Base-by-base conservation (phyloP, 2,329 filamentous ascomycete genomes). In the Thermomyces lanuginosus region DNA sequence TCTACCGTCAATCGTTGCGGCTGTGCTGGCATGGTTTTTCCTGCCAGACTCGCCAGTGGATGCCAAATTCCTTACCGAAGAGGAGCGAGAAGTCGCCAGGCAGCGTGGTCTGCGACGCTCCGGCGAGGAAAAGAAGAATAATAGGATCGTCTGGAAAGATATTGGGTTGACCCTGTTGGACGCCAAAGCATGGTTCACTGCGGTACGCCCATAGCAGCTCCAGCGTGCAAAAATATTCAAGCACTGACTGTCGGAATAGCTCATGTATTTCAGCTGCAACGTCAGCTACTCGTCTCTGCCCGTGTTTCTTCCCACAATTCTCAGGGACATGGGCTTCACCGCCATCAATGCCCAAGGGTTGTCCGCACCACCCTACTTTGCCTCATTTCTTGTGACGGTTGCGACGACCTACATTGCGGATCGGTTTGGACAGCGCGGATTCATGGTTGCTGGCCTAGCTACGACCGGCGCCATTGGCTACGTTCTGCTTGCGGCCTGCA, bases 361-460 rank as follows among this genome's bases (percentile, higher is more conserved):
- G 8, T 74, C 73, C 1, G 74, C 75, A 0, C 76, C 76, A 1
- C 74, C 76, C 0, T 80, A 76, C 46, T 69, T 81, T 38, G 48
- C 76, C 9, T 64, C 73, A 1, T 79, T 76, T 43, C 38, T 76
- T 8, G 50, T 71, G 12, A 75, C 70, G 22, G 62, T 81, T 32
- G 39, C 43, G 6, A 67, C 66, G 1, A 71, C 72, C 4, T 76
- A 61, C 45, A 45, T 78, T 18, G 72, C 74, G n/a, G 76, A 81
- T 51, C 61, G 60, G 8, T 60, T 64, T 1, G 64, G 67, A 35
- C 73, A 77, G 44, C 70, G 76, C 21, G 73, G 72, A 2, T 43
- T 69, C 22, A 63, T 69, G 37, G 65, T 80, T 35, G 53, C 63
- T 3, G 36, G 50, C 4, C 58, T 76, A 6, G 73, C 69, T 3